Conservation (phyloP, 768 basidiomycete species). For the Hygrophorus russula region DNA sequence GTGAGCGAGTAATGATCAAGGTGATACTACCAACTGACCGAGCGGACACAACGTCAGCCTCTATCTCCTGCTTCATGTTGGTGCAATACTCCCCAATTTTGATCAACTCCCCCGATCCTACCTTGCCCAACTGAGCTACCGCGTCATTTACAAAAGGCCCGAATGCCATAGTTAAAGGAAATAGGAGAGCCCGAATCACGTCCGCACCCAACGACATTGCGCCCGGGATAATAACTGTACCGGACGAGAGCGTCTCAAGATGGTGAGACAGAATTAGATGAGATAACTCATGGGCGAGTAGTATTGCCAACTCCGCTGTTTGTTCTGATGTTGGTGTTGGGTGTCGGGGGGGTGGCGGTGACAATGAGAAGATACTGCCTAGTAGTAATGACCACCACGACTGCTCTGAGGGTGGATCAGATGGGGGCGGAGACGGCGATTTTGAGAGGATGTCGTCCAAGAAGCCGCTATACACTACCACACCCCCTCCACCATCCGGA, state of each 20-base stretch:
- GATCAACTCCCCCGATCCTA: slow-evolving; percentile 64
- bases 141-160: slow-evolving; percentile 96
- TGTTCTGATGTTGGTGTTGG: slow-evolving; percentile 68
- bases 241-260: slow-evolving; percentile 81
- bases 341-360: slow-evolving; percentile 21
- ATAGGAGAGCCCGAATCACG: slow-evolving; percentile 64
- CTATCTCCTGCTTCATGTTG: slow-evolving; percentile 75
- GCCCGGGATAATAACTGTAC: slow-evolving; percentile 73
- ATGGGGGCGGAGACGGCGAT: slow-evolving; percentile 17
- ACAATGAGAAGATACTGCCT: slow-evolving; percentile 26
- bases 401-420: slow-evolving; percentile 12
- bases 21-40: slow-evolving; percentile 34
- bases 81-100: slow-evolving; percentile 70
- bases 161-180: slow-evolving; percentile 83
- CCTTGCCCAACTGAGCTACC: slow-evolving; percentile 67
- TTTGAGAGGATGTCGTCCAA: slow-evolving; percentile 72
- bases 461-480: slow-evolving; percentile 93
- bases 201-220: slow-evolving; percentile 70
- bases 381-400: slow-evolving; percentile 42
- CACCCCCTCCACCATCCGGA: slow-evolving; percentile 80
- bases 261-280: slow-evolving; percentile 89
- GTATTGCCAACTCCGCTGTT: slow-evolving; percentile 78
- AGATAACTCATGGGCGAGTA: slow-evolving; percentile 88
- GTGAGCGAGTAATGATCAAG: slow-evolving; percentile 1
- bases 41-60: slow-evolving; percentile 84